Base-by-base conservation (phyloP, 306 rosid genomes). In the Abrus pulchellus region DNA sequence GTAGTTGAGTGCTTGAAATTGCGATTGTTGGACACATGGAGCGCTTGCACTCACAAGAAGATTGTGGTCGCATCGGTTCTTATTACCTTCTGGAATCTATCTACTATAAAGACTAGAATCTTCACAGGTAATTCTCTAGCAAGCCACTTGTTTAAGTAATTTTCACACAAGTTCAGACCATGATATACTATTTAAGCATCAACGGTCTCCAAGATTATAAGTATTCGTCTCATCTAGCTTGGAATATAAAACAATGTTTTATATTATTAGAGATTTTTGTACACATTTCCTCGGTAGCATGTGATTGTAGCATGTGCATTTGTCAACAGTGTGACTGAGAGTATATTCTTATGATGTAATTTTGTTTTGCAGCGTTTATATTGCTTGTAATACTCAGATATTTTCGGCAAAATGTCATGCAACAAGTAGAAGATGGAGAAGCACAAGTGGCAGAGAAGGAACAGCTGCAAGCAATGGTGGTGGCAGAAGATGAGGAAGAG, bases 11-110 rank as follows among this genome's bases (percentile, higher is more conserved):
- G 63, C 81, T 81, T 83, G 85, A 92, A 76, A 86, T 84, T 80
- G 86, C 20, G 97, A 83, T 48, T 89, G 78, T 13, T 89, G 75
- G 97, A 92, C 75, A 59, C 88, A 74, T 93, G 97, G 97, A 84
- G 68, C 67, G 82, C 91, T 76, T 93, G 99, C 86, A 74, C 89
- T 68, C 94, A 89, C 89, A 95, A 95, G 90, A 93, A 92, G 87
- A 75, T 85, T 14, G 98, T 88, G 55, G 84, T 85, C 4, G 89
- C 82, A 40, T 85, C 90, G 14, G 90, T 89, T 75, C 79, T 86
- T 80, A 78, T 89, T 14, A 84, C 88, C 57, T 91, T 93, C 83
- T 95, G 98, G 99, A 95, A 95, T 82, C 87, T 93, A 14, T 95
- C 98, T 32, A 44, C 90, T 3, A 36, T 84, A 38, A 93, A 85